Percentiles rank a stretch among this genome's conserved stretches.
Conservation (phyloP, 1,284 basidiomycete genomes). For the Neotropicomus parvogracilis region DNA sequence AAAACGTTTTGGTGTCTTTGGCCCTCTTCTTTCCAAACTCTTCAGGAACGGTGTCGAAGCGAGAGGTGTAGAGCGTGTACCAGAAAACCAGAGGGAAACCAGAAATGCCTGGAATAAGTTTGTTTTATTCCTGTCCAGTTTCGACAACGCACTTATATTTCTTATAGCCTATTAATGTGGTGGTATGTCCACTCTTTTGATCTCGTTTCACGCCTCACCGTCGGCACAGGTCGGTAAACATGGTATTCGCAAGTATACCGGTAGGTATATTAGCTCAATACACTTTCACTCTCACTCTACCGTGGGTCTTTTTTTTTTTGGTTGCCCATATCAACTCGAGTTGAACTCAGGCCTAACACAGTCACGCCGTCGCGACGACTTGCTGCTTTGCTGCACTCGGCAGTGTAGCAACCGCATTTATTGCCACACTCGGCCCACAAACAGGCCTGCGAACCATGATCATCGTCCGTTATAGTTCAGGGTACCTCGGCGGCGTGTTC, state of each 20-base stretch:
- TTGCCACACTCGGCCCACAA: constrained; percentile 56
- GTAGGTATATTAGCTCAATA: constrained; percentile 55
- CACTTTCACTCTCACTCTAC: constrained; percentile 50
- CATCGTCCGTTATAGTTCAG: constrained; percentile 52
- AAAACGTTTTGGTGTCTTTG: constrained; percentile 29
- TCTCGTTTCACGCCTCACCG: constrained; percentile 1
- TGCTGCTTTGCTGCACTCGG: constrained; percentile 48
- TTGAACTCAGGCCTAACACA: constrained; percentile 18
- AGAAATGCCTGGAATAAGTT: constrained; percentile 52
- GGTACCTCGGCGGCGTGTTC: constrained; percentile 52
- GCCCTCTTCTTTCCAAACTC: constrained; percentile 6
- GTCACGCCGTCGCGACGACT: constrained; percentile 42
- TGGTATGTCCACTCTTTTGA: constrained; percentile 33
- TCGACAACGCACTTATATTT: constrained; percentile 14
- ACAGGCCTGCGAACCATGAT: constrained; percentile 64
- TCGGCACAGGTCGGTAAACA: constrained; percentile 44
- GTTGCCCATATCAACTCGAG: background rate
- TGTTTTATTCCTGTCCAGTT: constrained; percentile 9
- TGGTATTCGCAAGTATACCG: constrained; percentile 52
- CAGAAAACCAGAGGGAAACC: constrained; percentile 43
- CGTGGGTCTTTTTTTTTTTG: constrained; percentile 36
- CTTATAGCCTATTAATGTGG: constrained; percentile 45
- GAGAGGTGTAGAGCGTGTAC: constrained; percentile 50
- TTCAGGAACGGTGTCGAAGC: constrained; percentile 34
- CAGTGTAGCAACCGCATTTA: constrained; percentile 43